Base-by-base conservation (phyloP, 2,329 filamentous ascomycete genomes). In the Claviceps digitariae region DNA sequence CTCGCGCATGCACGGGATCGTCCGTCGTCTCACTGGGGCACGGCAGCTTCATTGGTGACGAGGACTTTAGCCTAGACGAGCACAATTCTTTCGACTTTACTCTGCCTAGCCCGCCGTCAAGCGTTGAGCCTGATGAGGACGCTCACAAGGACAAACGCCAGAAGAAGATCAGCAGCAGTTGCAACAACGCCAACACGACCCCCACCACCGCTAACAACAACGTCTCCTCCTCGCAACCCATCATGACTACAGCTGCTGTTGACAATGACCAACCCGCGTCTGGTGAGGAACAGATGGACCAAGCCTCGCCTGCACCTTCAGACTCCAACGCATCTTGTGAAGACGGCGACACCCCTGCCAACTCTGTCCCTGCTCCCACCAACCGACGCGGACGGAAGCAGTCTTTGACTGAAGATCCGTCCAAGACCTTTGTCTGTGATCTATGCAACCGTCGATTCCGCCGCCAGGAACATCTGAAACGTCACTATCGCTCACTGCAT, bases 351-450 rank as follows among this genome's bases (percentile, higher is more conserved):
- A 69, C 60, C 60, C 68, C 60, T 66, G 70, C 65, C 71, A 61
- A 66, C 54, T 60, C 69, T 59, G 46, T 71, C 1, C 72, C 77
- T 3, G 72, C 75, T 9, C 85, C 86, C 10, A 81, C 86, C 61
- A 95, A 88, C 71, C 90, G 93, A 59, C 90, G 93, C 55, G 93
- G 93, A 56, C 90, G 93, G 71, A 98, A 98, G 83, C 93, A 98
- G 74, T 97, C 93, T 1, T 73, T 97, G 62, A 97, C 93, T 5
- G 93, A 97, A 65, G 93, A 98, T 64, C 93, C 93, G 1, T 94
- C 89, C 64, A 98, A 98, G 83, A 96, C 90, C 0, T 98, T 97
- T 59, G 88, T 95, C 56, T 98, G 93, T 74, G 90, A 90, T 54
- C 80, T 96, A 23, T 98, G 93, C 83, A 91, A 89, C 64, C 90